Percentiles rank a stretch among this genome's conserved stretches.
Conservation (phyloP, 2,329 filamentous ascomycete genomes). For the Diaporthe destruens region DNA sequence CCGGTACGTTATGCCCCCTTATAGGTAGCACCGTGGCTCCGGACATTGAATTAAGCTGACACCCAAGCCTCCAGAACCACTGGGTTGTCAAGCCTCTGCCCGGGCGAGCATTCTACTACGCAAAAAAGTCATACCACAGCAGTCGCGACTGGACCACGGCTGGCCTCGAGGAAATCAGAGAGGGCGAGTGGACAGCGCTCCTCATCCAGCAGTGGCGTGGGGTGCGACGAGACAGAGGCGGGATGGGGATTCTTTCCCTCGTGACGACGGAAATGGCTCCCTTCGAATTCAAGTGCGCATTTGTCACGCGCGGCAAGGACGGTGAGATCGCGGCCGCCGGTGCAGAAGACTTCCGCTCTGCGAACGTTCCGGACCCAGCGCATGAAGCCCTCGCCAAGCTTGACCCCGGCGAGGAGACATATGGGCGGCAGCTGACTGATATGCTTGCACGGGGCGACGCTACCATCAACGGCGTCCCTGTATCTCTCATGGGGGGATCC, state of each 20-base stretch:
- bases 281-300: slow-evolving; percentile 9
- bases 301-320: slow-evolving; percentile 1
- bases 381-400: not conserved
- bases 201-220: slow-evolving; percentile 16
- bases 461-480: slow-evolving; percentile 1
- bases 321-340: not conserved
- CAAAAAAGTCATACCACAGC: slow-evolving; percentile 5
- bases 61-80: not conserved
- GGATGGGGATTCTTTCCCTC: too few species aligned
- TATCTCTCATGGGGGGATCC: not conserved
- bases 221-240: not conserved
- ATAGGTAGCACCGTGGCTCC: not conserved
- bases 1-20: not conserved
- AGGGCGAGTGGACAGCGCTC: slow-evolving; percentile 17
- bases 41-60: not conserved
- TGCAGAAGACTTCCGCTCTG: not conserved
- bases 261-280: not conserved
- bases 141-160: not conserved
- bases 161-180: slow-evolving; percentile 12
- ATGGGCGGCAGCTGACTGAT: not conserved
- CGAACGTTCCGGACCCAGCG: not conserved
- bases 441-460: not conserved
- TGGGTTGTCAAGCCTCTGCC: slow-evolving; percentile 22
- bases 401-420: slow-evolving; percentile 4
- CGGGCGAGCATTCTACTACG: slow-evolving; percentile 16